These are phyloP conservation scores for Boletus barrowsii DNA, from an alignment of 768 basidiomycete genomes.

Conservation along the genomic window DNA sequence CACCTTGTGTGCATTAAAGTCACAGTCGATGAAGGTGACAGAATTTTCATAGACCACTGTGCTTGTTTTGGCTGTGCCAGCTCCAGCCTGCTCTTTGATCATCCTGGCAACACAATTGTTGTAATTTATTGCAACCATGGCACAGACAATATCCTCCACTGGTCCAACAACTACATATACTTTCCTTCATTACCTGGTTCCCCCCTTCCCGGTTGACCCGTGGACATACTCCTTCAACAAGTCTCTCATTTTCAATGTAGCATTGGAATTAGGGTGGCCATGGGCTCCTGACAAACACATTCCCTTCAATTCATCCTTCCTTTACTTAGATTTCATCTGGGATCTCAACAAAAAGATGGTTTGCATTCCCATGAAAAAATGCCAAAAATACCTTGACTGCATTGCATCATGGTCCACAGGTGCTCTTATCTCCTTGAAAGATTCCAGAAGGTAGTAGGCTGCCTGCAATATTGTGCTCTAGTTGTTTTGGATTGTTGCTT, in stretches of 20 bases:
- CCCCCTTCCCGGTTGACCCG: no score
- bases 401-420: neutral
- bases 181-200: no score
- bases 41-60: no score
- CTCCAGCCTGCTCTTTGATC: no score
- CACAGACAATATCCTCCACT: no score
- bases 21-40: no score
- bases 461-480: neutral
- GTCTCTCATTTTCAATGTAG: neutral
- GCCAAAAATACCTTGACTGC: neutral
- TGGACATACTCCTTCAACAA: neutral
- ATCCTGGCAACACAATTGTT: no score
- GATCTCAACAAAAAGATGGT: neutral
- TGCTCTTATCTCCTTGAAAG: fast-evolving
- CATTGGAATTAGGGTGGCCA: neutral
- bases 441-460: neutral
- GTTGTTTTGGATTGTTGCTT: neutral
- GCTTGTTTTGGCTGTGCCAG: no score
- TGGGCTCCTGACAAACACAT: neutral
- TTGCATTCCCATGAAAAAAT: neutral
- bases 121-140: no score
- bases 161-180: no score
- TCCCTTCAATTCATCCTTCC: neutral
- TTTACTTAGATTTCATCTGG: neutral
- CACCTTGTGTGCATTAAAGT: no score